Percentiles rank a stretch among this genome's conserved stretches.
Conservation (phyloP, 208 protist genomes). For the Trypanosoma theileri region DNA sequence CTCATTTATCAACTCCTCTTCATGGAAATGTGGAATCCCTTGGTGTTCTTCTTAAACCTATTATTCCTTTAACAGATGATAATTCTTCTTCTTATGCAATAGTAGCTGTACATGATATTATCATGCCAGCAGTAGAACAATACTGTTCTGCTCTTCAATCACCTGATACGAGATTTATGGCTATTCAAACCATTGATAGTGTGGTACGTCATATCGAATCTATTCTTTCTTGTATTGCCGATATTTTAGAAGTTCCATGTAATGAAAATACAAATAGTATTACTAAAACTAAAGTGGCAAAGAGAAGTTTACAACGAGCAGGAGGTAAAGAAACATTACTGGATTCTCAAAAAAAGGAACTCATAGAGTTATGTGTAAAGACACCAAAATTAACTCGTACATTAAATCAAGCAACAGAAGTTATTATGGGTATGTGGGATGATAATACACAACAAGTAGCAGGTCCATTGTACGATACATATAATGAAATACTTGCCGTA, state of each 20-base stretch:
- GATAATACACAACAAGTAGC: conserved; percentile 86
- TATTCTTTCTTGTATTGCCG: conserved; percentile 34
- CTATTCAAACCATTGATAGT: conserved; percentile 85
- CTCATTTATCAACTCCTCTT: conserved; percentile 71
- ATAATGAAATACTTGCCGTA: conserved; percentile 49
- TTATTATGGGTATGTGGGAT: conserved; percentile 89
- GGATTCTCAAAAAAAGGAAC: not conserved
- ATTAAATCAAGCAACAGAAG: conserved; percentile 55
- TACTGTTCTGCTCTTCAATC: conserved; percentile 61
- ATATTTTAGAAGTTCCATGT: conserved; percentile 9
- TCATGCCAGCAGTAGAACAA: conserved; percentile 53
- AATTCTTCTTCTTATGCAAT: not conserved
- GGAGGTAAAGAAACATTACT: not conserved
- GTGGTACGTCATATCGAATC: conserved; percentile 74
- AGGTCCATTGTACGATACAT: conserved; percentile 81
- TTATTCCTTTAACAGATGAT: not conserved
- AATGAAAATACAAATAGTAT: conserved; percentile 14
- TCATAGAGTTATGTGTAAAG: conserved; percentile 33
- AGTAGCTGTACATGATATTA: conserved; percentile 53
- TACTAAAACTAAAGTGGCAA: conserved; percentile 2
- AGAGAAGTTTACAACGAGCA: conserved; percentile 6
- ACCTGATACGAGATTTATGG: conserved; percentile 89
- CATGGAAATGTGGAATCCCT: conserved; percentile 37
- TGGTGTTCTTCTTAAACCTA: conserved; percentile 42
- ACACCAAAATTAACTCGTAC: conserved; percentile 39